Evolutionary conservation across 2,329 filamentous ascomycete genomes (phyloP).

Genomic region (Podosphaera leucotricha): DNA sequence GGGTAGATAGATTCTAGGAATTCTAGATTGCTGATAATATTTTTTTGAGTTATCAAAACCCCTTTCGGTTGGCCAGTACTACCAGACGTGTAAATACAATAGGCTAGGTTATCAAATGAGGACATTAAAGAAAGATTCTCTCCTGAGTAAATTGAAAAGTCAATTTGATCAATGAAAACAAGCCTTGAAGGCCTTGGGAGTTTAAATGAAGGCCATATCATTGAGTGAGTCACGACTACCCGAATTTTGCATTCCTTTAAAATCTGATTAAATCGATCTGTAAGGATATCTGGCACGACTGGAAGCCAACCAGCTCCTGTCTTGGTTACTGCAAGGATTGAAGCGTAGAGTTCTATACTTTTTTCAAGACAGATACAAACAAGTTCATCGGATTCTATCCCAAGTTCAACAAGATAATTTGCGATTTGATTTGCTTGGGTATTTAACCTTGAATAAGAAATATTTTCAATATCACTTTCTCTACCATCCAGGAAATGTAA

Average conservation of each 20-base stretch:
- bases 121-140: conserved; percentile 6
- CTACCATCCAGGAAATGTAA: conserved; percentile 23
- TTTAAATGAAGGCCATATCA: conserved; percentile 10
- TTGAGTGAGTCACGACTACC: conserved; percentile 20
- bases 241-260: conserved; percentile 32
- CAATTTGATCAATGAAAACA: conserved; percentile 13
- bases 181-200: conserved; percentile 4
- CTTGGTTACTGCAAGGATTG: conserved; percentile 53
- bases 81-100: conserved; percentile 65
- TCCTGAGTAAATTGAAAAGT: conserved; percentile 5
- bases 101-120: conserved; percentile 26
- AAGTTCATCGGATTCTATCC: conserved; percentile 27
- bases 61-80: conserved; percentile 60
- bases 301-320: conserved; percentile 61
- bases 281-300: conserved; percentile 47
- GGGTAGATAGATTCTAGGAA: conserved; percentile 45
- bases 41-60: conserved; percentile 52
- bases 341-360: conserved; percentile 44
- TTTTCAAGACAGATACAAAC: conserved; percentile 63
- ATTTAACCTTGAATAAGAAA: conserved; percentile 46
- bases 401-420: conserved; percentile 24
- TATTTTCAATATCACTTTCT: conserved; percentile 16
- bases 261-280: conserved; percentile 34
- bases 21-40: conserved; percentile 53
- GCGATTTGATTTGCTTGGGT: conserved; percentile 38